A percentile compares a stretch with the other conserved stretches of the same genome.
Evolutionary conservation across 2,329 filamentous ascomycete genomes (phyloP).

Genomic region (Penicillium sp.): DNA sequence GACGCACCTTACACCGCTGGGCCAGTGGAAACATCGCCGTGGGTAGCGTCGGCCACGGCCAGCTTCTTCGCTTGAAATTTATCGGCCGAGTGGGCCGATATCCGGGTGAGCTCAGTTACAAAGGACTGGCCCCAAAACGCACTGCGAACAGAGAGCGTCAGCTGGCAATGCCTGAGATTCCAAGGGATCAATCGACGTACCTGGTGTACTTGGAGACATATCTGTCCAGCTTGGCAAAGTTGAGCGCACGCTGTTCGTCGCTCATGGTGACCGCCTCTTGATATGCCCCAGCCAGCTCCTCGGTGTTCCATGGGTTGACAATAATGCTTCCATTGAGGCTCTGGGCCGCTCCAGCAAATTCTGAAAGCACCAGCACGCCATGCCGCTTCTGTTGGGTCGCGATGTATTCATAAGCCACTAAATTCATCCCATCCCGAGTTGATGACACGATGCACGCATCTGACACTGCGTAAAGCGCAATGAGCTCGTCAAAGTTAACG

Average conservation of each 20-base stretch:
- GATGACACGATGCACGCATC: slow-evolving; percentile 91
- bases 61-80: slow-evolving; percentile 37
- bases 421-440: slow-evolving; percentile 98
- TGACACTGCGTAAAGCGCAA: slow-evolving; percentile 86
- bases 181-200: slow-evolving; percentile 36
- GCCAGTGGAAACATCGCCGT: slow-evolving; percentile 7
- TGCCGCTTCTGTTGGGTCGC: slow-evolving; percentile 87
- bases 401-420: slow-evolving; percentile 98
- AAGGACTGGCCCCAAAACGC: slow-evolving; percentile 97
- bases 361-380: slow-evolving; percentile 90
- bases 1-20: neutral
- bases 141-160: slow-evolving; percentile 42
- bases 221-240: slow-evolving; percentile 87
- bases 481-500: slow-evolving; percentile 89
- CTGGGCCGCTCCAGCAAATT: slow-evolving; percentile 94
- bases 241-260: slow-evolving; percentile 77
- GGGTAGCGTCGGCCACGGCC: slow-evolving; percentile 12
- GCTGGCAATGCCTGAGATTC: neutral
- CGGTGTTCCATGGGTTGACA: slow-evolving; percentile 98
- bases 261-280: slow-evolving; percentile 97
- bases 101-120: slow-evolving; percentile 71
- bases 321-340: slow-evolving; percentile 90
- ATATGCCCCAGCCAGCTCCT: slow-evolving; percentile 88
- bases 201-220: slow-evolving; percentile 98
- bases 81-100: slow-evolving; percentile 46